Base-by-base conservation (phyloP, 2,329 filamentous ascomycete species). In the Westerdykella ornata region DNA sequence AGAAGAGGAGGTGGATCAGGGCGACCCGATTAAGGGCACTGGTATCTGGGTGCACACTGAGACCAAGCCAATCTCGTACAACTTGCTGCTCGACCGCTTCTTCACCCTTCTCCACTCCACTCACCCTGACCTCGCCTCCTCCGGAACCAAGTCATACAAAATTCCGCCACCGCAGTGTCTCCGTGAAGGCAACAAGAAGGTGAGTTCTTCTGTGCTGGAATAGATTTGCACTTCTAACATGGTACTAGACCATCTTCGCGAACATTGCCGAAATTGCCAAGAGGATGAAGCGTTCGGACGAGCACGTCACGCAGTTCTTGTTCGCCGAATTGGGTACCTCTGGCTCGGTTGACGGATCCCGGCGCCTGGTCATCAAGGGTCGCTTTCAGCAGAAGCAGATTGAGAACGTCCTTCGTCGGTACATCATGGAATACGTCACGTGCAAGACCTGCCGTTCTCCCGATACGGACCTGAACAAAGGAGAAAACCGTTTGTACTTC, bases 331-430 rank as follows among this genome's bases (percentile, higher is more conserved):
- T 98, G 81, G 92, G 92, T 76, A 98, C 92, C 53, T 94, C 81
- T 64, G 92, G 92, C 68, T 94, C 86, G 66, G 88, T 95, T 42
- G 92, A 96, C 72, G 92, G 90, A 57, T 87, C 80, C 71, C 82
- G 88, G 69, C 83, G 90, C 64, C 72, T 98, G 60, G 89, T 98
- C 65, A 98, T 98, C 79, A 96, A 95, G 78, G 92, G 92, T 76
- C 87, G 92, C 65, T 98, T 98, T 85, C 90, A 97, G 71, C 90
- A 97, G 75, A 96, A 96, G 74, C 90, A 97, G 75, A 89, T 97
- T 65, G 92, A 98, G 76, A 95, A 94, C 71, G 88, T 97, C 39
- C 72, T 97, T 65, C 79, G 90, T 72, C 86, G 90, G 75, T 95
- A 95, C 70, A 96, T 95, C 66, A 81, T 94, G 70, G 90, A 97